These are phyloP conservation scores for Mycosphaerella arachidis DNA, from an alignment of 2,329 filamentous ascomycete species.

Conservation along the genomic window DNA sequence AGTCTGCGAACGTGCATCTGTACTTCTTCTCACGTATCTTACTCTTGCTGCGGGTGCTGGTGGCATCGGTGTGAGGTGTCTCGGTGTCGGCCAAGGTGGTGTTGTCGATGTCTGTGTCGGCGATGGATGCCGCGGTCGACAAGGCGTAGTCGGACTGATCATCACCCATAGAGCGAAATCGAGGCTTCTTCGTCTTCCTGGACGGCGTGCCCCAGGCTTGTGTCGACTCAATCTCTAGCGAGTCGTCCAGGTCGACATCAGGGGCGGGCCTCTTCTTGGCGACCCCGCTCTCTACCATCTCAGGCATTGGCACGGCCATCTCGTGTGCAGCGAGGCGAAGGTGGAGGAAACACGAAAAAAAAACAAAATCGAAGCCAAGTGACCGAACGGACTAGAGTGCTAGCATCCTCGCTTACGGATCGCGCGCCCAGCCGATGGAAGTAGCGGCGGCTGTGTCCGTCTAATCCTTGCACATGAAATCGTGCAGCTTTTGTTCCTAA, in stretches of 20 bases:
- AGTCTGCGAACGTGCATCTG: slow-evolving; percentile 67
- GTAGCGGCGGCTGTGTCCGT: background rate
- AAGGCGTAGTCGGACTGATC: slow-evolving; percentile 4
- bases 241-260: background rate
- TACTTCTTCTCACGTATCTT: slow-evolving; percentile 66
- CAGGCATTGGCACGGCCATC: background rate
- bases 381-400: background rate
- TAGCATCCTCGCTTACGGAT: background rate
- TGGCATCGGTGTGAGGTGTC: slow-evolving; percentile 19
- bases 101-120: slow-evolving; percentile 10
- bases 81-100: slow-evolving; percentile 16
- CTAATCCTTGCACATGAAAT: background rate
- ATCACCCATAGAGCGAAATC: slow-evolving; percentile 6
- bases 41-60: slow-evolving; percentile 19
- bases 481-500: background rate
- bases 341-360: background rate
- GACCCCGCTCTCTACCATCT: background rate
- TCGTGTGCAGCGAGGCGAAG: background rate
- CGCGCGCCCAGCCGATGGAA: background rate
- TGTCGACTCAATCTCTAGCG: background rate
- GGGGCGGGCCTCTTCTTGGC: slow-evolving; percentile 3
- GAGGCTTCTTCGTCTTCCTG: slow-evolving; percentile 6
- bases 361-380: background rate
- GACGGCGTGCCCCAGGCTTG: background rate
- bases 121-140: slow-evolving; percentile 11